phyloP scores from a whole-genome alignment of 2,329 filamentous ascomycete genomes.

The Cryphonectria radicalis region DNA sequence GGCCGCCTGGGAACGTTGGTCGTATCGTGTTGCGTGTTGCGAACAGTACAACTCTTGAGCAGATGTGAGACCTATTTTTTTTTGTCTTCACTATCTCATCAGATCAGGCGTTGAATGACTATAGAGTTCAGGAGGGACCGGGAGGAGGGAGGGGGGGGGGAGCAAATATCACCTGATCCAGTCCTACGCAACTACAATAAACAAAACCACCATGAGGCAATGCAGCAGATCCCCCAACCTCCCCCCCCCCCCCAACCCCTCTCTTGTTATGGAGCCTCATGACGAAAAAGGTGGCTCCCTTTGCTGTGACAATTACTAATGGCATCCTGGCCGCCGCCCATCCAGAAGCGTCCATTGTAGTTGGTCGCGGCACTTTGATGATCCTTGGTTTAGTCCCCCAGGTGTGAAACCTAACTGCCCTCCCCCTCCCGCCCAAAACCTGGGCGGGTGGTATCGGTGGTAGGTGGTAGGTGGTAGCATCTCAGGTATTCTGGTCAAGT shows the following conservation, averaged over 20 bases:
- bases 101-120: background rate
- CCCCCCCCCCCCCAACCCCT: no score
- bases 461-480: background rate
- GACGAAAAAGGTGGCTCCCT: background rate
- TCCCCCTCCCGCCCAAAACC: background rate
- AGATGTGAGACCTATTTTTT: no score
- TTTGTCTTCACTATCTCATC: no score
- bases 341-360: background rate
- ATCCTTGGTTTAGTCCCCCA: background rate
- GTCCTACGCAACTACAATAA: background rate
- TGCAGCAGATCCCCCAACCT: background rate
- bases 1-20: background rate
- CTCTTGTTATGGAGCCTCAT: constrained; percentile 6
- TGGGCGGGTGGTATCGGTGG: background rate
- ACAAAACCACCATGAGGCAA: background rate
- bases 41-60: background rate
- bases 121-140: background rate
- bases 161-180: background rate
- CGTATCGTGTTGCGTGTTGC: background rate
- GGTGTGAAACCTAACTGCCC: background rate
- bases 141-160: background rate
- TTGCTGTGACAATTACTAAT: background rate
- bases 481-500: background rate
- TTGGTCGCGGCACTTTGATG: background rate
- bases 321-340: background rate